phyloP scores from a whole-genome alignment of 805 yeast species.

The Candida sanyiensis region DNA sequence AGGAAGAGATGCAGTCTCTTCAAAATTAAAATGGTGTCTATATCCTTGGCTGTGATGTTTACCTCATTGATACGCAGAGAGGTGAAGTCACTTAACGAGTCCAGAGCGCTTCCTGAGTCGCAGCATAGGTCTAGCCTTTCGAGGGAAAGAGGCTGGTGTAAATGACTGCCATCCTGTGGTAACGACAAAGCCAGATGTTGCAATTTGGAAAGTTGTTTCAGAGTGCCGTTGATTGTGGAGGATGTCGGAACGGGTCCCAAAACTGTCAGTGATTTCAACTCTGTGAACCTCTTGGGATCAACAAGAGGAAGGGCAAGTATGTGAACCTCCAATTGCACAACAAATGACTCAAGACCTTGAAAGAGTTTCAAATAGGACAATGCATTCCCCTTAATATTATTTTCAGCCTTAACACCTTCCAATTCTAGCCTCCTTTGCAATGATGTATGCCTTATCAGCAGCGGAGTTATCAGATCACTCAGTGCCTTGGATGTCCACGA shows the following conservation, averaged over 20 bases:
- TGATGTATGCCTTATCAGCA: conserved; percentile 11
- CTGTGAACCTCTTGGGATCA: background rate
- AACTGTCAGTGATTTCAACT: conserved; percentile 14
- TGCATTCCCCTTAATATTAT: background rate
- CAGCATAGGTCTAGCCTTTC: conserved; percentile 4
- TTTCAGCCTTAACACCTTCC: background rate
- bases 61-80: background rate
- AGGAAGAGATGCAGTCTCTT: background rate
- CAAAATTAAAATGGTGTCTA: background rate
- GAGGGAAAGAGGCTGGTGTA: background rate
- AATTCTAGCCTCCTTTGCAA: conserved; percentile 13
- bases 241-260: conserved; percentile 10
- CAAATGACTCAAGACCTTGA: conserved; percentile 1
- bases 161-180: background rate
- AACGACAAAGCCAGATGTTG: conserved; percentile 12
- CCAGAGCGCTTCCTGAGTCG: background rate
- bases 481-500: conserved; percentile 12
- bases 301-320: background rate
- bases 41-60: conserved; percentile 3
- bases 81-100: background rate
- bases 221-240: background rate
- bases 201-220: background rate
- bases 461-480: conserved; percentile 8
- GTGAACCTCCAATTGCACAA: conserved; percentile 9
- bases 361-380: background rate